A percentile compares a stretch with the other conserved stretches of the same genome.
phyloP scores from a whole-genome alignment of 768 basidiomycete species.

The Hypsizygus marmoreus region DNA sequence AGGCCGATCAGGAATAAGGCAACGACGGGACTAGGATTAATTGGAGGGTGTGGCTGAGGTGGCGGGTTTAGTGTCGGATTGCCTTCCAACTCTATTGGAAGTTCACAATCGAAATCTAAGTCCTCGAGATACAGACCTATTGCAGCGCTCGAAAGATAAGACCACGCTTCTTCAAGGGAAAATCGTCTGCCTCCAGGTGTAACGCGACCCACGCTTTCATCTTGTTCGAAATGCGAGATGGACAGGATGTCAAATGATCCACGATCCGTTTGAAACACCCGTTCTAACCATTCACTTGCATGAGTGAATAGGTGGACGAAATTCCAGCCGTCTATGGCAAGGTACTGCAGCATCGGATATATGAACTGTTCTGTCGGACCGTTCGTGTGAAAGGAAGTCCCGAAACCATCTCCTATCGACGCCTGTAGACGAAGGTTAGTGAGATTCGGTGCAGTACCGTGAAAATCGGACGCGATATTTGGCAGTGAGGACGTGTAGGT shows the following conservation, averaged over 20 bases:
- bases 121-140: too few relatives aligned
- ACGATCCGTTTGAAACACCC: background rate
- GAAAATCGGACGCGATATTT: constrained; percentile 2
- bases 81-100: too few relatives aligned
- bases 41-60: too few relatives aligned
- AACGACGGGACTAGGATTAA: too few relatives aligned
- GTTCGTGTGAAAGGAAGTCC: background rate
- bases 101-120: too few relatives aligned
- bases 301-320: background rate
- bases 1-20: too few relatives aligned
- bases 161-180: too few relatives aligned
- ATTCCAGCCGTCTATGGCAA: constrained; percentile 1
- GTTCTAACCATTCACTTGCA: background rate
- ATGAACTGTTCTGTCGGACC: background rate
- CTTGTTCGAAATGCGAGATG: background rate
- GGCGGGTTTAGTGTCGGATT: too few relatives aligned
- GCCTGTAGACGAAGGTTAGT: background rate
- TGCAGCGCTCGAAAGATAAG: too few relatives aligned
- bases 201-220: too few relatives aligned
- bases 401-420: background rate
- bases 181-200: too few relatives aligned
- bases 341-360: background rate
- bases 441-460: background rate
- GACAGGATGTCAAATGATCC: background rate
- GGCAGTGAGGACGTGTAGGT: constrained; percentile 5